Evolutionary conservation across 371 early-diverging fungal species (phyloP).

Genomic region (Mucor circinelloides): DNA sequence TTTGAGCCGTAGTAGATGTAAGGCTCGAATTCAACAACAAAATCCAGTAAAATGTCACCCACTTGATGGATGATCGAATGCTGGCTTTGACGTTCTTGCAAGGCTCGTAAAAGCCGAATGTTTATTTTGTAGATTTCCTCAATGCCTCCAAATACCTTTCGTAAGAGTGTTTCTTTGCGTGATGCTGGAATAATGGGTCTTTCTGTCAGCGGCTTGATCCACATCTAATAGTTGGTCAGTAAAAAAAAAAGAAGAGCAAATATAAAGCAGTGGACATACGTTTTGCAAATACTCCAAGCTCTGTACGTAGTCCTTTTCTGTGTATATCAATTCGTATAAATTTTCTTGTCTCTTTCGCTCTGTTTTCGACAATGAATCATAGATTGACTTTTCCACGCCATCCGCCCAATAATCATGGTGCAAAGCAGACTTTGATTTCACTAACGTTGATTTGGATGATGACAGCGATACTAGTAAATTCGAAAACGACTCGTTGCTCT

Average conservation of each 20-base stretch:
- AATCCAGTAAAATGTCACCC: slow-evolving; percentile 82
- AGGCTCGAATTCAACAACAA: slow-evolving; percentile 72
- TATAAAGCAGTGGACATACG: no score
- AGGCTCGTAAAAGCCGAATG: slow-evolving; percentile 63
- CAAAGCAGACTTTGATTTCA: background rate
- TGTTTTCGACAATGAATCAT: slow-evolving; percentile 64
- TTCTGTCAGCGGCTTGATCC: slow-evolving; percentile 74
- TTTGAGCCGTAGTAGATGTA: slow-evolving; percentile 88
- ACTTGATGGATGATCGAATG: slow-evolving; percentile 73
- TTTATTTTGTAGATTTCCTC: slow-evolving; percentile 72
- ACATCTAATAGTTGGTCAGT: slow-evolving; percentile 51
- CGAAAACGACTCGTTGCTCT: background rate
- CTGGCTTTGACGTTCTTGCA: slow-evolving; percentile 77
- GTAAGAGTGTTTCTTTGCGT: slow-evolving; percentile 68
- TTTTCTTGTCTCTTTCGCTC: slow-evolving; percentile 92
- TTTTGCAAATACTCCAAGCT: slow-evolving; percentile 58
- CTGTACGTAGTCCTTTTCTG: slow-evolving; percentile 88
- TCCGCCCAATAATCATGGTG: slow-evolving; percentile 58
- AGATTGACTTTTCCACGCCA: slow-evolving; percentile 65
- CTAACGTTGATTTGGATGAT: background rate
- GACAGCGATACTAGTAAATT: background rate
- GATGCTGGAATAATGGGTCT: slow-evolving; percentile 65
- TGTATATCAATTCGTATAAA: slow-evolving; percentile 89
- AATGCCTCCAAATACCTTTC: slow-evolving; percentile 82
- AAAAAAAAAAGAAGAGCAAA: background rate